These are phyloP conservation scores for Aspergillus heteromorphus DNA, from an alignment of 495 filamentous ascomycete genomes.

Conservation along the genomic window DNA sequence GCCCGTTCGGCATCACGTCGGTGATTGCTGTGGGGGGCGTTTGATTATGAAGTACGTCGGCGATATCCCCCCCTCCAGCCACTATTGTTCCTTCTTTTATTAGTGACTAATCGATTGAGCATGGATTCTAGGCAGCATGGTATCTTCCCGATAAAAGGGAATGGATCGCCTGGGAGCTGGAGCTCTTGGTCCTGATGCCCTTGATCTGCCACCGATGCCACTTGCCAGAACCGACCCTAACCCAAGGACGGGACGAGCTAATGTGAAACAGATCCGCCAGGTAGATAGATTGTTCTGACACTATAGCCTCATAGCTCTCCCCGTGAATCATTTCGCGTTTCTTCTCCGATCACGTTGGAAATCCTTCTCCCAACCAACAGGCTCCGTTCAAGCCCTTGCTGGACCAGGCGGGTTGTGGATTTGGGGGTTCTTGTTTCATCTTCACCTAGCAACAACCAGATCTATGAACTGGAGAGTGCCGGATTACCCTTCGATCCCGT, in stretches of 20 bases:
- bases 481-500: neutral
- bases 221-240: neutral
- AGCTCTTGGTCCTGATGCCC: neutral
- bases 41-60: conserved; percentile 11
- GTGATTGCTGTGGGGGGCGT: conserved; percentile 11
- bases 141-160: neutral
- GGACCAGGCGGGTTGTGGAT: neutral
- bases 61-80: neutral
- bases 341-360: neutral
- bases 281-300: neutral
- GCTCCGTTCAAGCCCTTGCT: neutral
- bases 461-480: neutral
- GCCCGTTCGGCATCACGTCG: conserved; percentile 13
- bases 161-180: neutral
- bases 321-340: neutral
- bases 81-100: neutral
- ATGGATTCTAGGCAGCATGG: neutral
- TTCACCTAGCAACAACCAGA: neutral
- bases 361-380: neutral
- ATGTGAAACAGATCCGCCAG: conserved; percentile 2
- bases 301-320: neutral
- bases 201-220: neutral
- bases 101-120: neutral
- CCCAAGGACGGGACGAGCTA: neutral
- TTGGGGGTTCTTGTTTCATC: neutral